Base-by-base conservation (phyloP, 192 early-diverging fungal species). In the Chytriomyces sp. region DNA sequence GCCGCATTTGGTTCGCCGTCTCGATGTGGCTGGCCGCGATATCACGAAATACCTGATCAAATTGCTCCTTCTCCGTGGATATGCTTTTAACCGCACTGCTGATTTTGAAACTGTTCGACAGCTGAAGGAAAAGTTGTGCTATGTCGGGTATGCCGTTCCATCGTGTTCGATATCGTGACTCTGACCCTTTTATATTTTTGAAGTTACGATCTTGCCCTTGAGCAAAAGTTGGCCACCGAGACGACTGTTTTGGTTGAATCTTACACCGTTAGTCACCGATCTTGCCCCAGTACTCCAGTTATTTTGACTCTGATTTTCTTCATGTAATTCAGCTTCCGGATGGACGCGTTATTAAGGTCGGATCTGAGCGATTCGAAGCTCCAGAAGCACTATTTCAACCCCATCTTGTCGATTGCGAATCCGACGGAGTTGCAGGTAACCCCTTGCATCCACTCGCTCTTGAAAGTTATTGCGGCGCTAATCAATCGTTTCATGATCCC, bases 341-440 rank as follows among this genome's bases (percentile, higher is more conserved):
- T 81, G 98, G 98, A 23, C 94, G 96, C 50, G 90, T 98, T 43
- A 99, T 99, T 83, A 99, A 97, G 81, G 92, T 99, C 26, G 97
- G 98, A 9, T 96, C 95, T 16, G 98, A 99, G 84, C 84, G 98
- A 67, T 99, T 97, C 85, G 94, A 98, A 80, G 98, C 97, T 8
- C 97, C 98, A 47, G 98, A 99, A 81, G 96, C 95, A 69, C 86
- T 99, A 82, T 98, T 99, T 94, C 95, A 98, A 74, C 98, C 98
- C 50, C 92, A 96, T 80, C 91, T 99, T 64, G 92, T 99, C 61
- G 96, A 98, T 81, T 91, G 96, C 59, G 98, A 99, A 79, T 89
- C 93, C 10, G 86, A 91, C 6, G 98, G 98, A 53, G 90, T 99
- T 63, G 96, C 95, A 45, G 93, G 94, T 94, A 57, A 11, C 24